Base-by-base conservation (phyloP, 176 grass and related monocot species). In the Miscanthus lutarioriparius region DNA sequence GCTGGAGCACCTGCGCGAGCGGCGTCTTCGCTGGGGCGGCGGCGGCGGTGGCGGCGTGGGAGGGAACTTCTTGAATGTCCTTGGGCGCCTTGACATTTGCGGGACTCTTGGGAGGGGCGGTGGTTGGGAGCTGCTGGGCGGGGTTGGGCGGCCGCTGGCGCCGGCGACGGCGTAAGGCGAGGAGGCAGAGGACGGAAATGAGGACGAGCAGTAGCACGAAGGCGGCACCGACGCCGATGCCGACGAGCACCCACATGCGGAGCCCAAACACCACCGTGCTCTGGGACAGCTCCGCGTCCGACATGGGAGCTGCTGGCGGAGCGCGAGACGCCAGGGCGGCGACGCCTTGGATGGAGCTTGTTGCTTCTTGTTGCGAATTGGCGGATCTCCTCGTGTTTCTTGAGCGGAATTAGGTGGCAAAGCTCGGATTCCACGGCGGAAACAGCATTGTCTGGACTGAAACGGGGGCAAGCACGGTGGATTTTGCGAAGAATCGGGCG, bases 181-280 rank as follows among this genome's bases (percentile, higher is more conserved):
- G 86, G 77, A 84, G 74, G 74, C 89, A 96, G 74, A 90, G 88
- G 30, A 96, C 30, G 70, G 94, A 93, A 74, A 96, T 65, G 64
- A 93, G 82, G 74, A 86, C 92, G 17, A 96, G 67, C 62, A 96
- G 84, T 14, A 96, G 78, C 65, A 93, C 91, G 82, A 89, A 93
- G 89, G 87, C 91, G 45, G 94, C 89, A 13, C 94, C 94, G 45
- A 76, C 91, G 69, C 86, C 85, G 81, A 91, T 80, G 77, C 91
- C 91, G 38, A 96, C 82, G 53, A 96, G 91, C 68, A 89, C 94
- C 94, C 94, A 96, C 65, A 96, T 80, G 64, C 49, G 91, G 69
- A 96, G 89, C 82, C 94, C 94, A 64, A 96, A 96, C 86, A 96
- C 90, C 70, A 87, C 82, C 35, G 94, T 96, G 73, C 84, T 86